These are phyloP conservation scores for Borovskyia barvae DNA, from an alignment of 208 protist genomes.

Conservation along the genomic window DNA sequence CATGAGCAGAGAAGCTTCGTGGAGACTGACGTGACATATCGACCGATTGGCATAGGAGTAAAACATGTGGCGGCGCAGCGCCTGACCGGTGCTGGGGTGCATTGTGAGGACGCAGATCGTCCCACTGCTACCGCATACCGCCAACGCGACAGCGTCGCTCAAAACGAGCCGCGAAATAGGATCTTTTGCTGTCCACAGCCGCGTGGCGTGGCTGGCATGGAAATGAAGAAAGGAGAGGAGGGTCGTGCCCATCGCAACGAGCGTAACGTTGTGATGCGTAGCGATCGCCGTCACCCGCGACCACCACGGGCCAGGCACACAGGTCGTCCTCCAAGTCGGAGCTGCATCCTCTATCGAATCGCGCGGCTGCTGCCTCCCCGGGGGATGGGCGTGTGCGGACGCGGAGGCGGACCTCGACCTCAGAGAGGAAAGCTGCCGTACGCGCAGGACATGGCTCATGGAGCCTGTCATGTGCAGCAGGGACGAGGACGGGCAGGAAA, in stretches of 20 bases:
- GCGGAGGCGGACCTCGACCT: neutral
- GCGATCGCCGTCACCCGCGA: conserved; percentile 18
- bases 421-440: conserved; percentile 22
- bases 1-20: conserved; percentile 38
- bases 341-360: conserved; percentile 13
- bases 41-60: conserved; percentile 31
- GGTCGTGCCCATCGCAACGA: conserved; percentile 21
- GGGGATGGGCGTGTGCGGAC: neutral
- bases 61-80: conserved; percentile 30
- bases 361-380: neutral
- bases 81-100: conserved; percentile 13
- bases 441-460: conserved; percentile 8
- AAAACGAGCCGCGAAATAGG: conserved; percentile 21
- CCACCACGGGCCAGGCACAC: conserved; percentile 14
- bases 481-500: conserved; percentile 22
- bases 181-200: conserved; percentile 20
- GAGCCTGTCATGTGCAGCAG: conserved; percentile 25
- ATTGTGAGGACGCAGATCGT: conserved; percentile 38
- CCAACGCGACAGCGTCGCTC: conserved; percentile 26
- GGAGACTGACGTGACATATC: conserved; percentile 42
- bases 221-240: conserved; percentile 16
- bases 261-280: conserved; percentile 19
- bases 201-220: neutral
- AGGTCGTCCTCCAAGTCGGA: conserved; percentile 31
- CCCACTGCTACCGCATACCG: conserved; percentile 26